These are phyloP conservation scores for Paulownia fortunei DNA, from an alignment of 257 asterid species.

Conservation along the genomic window DNA sequence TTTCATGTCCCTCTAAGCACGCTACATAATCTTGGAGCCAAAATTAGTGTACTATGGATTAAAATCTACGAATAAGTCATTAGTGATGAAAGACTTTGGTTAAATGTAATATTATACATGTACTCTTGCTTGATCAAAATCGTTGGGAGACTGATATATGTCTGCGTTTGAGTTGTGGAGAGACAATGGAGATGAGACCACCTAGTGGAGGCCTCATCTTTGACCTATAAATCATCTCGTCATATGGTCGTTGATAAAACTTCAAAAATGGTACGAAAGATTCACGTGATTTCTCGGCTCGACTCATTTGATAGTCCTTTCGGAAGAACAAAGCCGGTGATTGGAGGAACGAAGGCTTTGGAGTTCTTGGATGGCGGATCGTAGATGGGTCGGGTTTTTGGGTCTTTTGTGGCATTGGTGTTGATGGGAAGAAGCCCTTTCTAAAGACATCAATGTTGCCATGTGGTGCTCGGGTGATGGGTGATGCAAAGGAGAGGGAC, in stretches of 20 bases:
- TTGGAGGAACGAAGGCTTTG: slow-evolving; percentile 69
- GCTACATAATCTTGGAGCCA: slow-evolving; percentile 4
- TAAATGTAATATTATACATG: slow-evolving; percentile 17
- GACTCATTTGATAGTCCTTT: slow-evolving; percentile 47
- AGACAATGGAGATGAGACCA: slow-evolving; percentile 72
- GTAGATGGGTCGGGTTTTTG: slow-evolving; percentile 46
- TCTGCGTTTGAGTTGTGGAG: slow-evolving; percentile 59
- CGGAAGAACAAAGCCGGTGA: slow-evolving; percentile 71
- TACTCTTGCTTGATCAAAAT: slow-evolving; percentile 48
- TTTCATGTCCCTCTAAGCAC: slow-evolving; percentile 59
- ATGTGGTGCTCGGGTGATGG: slow-evolving; percentile 51
- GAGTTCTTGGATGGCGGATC: slow-evolving; percentile 53
- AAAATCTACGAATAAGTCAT: neutral
- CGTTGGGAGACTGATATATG: slow-evolving; percentile 75
- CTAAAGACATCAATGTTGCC: slow-evolving; percentile 24
- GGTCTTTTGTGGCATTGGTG: slow-evolving; percentile 73
- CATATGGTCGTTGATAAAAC: slow-evolving; percentile 66
- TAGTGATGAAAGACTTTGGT: neutral
- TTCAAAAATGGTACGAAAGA: slow-evolving; percentile 55
- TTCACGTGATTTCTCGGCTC: slow-evolving; percentile 45
- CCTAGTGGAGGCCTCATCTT: slow-evolving; percentile 87
- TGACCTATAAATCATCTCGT: slow-evolving; percentile 79
- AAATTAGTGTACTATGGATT: slow-evolving; percentile 25
- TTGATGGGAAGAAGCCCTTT: slow-evolving; percentile 67
- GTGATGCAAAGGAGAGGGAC: slow-evolving; percentile 81